A percentile compares a stretch with the other conserved stretches of the same genome.
Conservation (phyloP, 2,329 filamentous ascomycete species). For the Sarocladium oryzae region DNA sequence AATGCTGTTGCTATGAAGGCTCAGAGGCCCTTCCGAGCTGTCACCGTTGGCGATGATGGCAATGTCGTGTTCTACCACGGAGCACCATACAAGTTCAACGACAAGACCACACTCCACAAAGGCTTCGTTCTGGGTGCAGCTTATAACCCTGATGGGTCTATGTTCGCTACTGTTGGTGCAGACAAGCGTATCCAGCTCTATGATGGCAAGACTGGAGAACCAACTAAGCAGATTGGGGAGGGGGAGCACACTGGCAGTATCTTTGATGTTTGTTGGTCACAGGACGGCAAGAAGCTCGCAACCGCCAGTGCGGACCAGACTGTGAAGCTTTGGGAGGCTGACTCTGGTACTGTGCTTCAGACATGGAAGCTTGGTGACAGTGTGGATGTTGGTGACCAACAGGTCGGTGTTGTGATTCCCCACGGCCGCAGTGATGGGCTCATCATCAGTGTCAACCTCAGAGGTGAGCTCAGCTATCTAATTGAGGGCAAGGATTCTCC, state of each 20-base stretch:
- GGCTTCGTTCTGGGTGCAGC: constrained; percentile 84
- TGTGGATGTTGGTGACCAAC: constrained; percentile 73
- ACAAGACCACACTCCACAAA: constrained; percentile 73
- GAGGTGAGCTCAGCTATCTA: constrained; percentile 87
- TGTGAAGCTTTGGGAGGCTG: constrained; percentile 88
- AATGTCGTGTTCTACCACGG: constrained; percentile 90
- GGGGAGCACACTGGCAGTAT: constrained; percentile 89
- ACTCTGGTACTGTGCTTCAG: constrained; percentile 68
- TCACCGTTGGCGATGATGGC: constrained; percentile 85
- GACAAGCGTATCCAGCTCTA: constrained; percentile 91
- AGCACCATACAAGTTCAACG: constrained; percentile 91
- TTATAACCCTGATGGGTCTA: constrained; percentile 82
- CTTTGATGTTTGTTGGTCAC: constrained; percentile 84
- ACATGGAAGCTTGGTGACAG: constrained; percentile 82
- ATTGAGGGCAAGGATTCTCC: constrained; percentile 64
- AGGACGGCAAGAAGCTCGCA: constrained; percentile 77
- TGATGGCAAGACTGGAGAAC: constrained; percentile 90
- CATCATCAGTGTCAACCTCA: constrained; percentile 82
- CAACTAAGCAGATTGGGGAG: constrained; percentile 69
- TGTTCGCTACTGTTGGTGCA: constrained; percentile 82
- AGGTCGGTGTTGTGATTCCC: constrained; percentile 91
- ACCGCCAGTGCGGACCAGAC: constrained; percentile 94
- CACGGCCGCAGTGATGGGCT: constrained; percentile 74
- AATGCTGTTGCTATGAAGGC: constrained; percentile 87
- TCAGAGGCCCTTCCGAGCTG: constrained; percentile 83